phyloP scores from a whole-genome alignment of 106 monocot genomes.

The Acorus gramineus region DNA sequence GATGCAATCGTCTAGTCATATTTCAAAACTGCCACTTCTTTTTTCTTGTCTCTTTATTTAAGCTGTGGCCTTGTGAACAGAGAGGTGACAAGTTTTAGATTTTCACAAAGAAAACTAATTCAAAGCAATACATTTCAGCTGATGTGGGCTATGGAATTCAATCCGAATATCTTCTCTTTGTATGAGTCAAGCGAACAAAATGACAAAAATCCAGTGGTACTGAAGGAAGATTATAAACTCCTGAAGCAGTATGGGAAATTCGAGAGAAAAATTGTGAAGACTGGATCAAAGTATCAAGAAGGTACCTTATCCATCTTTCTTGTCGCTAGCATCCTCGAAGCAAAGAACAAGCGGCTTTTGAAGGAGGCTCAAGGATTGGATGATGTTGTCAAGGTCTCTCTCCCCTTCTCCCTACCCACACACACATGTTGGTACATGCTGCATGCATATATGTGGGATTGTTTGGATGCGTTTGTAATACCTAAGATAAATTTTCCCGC shows the following conservation, averaged over 20 bases:
- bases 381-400: conserved; percentile 73
- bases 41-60: not conserved
- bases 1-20: too few species aligned
- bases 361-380: conserved; percentile 76
- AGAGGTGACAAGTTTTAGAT: too few species aligned
- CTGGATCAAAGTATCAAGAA: conserved; percentile 16
- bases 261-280: conserved; percentile 47
- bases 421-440: not conserved
- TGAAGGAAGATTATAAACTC: conserved; percentile 6
- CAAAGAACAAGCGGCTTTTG: conserved; percentile 46
- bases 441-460: too few species aligned
- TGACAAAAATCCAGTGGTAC: not conserved
- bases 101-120: too few species aligned
- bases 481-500: too few species aligned
- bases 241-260: conserved; percentile 62
- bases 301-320: conserved; percentile 55
- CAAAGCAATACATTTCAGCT: conserved; percentile 35
- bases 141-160: conserved; percentile 89
- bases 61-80: too few species aligned
- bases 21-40: not conserved
- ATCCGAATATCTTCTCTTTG: conserved; percentile 51
- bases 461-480: too few species aligned
- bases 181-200: conserved; percentile 25
- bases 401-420: not conserved
- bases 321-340: conserved; percentile 66